Evolutionary conservation across 116 monocot species (phyloP).

Genomic region (Papilionanthe hybrid): DNA sequence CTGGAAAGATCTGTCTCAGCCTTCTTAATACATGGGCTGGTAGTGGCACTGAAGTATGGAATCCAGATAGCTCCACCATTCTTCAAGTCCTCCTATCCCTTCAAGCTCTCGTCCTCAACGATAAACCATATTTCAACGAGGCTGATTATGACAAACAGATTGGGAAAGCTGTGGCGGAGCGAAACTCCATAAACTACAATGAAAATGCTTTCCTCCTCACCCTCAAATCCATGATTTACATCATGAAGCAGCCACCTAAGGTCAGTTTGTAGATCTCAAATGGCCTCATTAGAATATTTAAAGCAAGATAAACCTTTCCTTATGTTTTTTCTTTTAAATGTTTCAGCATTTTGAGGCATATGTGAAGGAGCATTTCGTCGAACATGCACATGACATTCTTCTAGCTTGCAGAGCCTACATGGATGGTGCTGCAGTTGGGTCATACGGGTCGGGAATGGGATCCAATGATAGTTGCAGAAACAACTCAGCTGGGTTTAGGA

Average conservation of each 20-base stretch:
- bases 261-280: slow-evolving; percentile 22
- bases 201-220: slow-evolving; percentile 77
- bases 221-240: slow-evolving; percentile 71
- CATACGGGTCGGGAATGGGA: slow-evolving; percentile 8
- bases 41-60: slow-evolving; percentile 76
- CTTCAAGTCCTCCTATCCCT: slow-evolving; percentile 84
- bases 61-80: slow-evolving; percentile 66
- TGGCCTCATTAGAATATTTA: background rate
- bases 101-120: slow-evolving; percentile 91
- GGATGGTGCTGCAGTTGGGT: slow-evolving; percentile 47
- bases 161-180: slow-evolving; percentile 63
- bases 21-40: slow-evolving; percentile 93
- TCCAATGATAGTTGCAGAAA: slow-evolving; percentile 9
- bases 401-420: slow-evolving; percentile 57
- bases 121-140: slow-evolving; percentile 93
- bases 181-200: slow-evolving; percentile 74
- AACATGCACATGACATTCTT: slow-evolving; percentile 37
- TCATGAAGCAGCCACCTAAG: slow-evolving; percentile 69
- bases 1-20: slow-evolving; percentile 88
- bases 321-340: background rate
- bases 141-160: slow-evolving; percentile 74
- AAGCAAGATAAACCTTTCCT: background rate
- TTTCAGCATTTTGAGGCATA: slow-evolving; percentile 68
- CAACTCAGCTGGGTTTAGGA: slow-evolving; percentile 76
- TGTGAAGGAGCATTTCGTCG: slow-evolving; percentile 63